These are phyloP conservation scores for Rubia balearica DNA, from an alignment of 305 asterid species.

Conservation along the genomic window DNA sequence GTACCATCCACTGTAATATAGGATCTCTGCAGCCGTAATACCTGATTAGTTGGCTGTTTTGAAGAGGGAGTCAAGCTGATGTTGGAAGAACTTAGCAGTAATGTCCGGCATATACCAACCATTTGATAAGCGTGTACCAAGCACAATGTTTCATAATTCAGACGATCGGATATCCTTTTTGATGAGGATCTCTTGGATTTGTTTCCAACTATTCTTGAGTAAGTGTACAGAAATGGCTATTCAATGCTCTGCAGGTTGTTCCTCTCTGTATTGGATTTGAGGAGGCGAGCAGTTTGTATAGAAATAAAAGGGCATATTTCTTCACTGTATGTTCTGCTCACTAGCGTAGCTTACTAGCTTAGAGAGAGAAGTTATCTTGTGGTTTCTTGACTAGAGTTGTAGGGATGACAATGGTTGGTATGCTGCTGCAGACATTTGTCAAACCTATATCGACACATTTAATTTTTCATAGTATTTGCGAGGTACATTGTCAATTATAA, in stretches of 20 bases:
- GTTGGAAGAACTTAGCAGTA: not conserved
- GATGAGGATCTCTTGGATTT: slow-evolving; percentile 1
- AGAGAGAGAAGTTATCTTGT: not conserved
- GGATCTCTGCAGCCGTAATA: not conserved
- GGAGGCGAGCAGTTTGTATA: slow-evolving; percentile 12
- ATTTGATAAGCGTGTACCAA: not conserved
- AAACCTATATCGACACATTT: not conserved
- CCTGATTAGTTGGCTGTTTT: slow-evolving; percentile 10
- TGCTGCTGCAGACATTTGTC: not conserved
- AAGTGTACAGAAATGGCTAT: slow-evolving; percentile 8
- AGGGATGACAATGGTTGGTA: not conserved
- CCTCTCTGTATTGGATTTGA: slow-evolving; percentile 6
- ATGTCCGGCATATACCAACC: not conserved
- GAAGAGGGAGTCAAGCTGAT: not conserved
- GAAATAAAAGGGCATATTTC: slow-evolving; percentile 3
- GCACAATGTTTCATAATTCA: not conserved
- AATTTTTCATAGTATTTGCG: no score
- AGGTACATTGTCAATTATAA: not conserved
- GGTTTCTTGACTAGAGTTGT: not conserved
- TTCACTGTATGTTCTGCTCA: not conserved
- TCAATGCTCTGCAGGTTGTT: not conserved
- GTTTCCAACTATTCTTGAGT: slow-evolving; percentile 18
- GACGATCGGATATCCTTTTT: not conserved
- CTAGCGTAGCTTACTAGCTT: not conserved
- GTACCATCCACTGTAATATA: slow-evolving; percentile 16